Conservation (phyloP, 176 grass and related monocot species). For the Rhynchospora tenuis region DNA sequence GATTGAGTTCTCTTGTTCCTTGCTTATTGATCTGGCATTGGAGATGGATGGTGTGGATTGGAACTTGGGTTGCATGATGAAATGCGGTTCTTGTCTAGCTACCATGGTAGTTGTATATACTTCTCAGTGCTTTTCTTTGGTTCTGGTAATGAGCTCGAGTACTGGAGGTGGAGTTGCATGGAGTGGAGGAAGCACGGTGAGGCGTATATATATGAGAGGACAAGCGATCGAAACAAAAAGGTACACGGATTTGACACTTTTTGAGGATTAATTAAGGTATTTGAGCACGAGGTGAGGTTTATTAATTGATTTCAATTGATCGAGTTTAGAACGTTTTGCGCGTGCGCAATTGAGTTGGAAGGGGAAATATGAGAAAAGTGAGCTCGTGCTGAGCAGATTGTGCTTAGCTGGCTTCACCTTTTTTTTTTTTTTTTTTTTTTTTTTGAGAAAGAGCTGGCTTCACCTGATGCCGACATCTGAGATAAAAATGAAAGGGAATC, state of each 20-base stretch:
- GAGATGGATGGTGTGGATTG: not conserved
- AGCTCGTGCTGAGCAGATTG: conserved; percentile 3
- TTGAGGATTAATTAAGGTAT: not conserved
- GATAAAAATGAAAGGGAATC: not conserved
- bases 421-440: too few relatives aligned
- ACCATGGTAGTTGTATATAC: conserved; percentile 27
- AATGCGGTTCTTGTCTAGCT: conserved; percentile 42
- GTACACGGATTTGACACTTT: not conserved
- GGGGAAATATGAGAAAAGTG: not conserved
- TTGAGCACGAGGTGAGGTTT: not conserved
- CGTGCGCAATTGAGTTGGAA: not conserved
- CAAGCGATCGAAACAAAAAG: not conserved
- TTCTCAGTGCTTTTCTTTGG: not conserved
- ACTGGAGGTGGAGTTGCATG: not conserved
- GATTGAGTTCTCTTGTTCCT: conserved; percentile 65
- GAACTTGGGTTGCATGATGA: conserved; percentile 51
- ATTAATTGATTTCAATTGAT: not conserved
- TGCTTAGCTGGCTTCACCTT: conserved; percentile 2
- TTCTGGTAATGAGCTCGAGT: not conserved
- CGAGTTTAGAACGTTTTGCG: conserved; percentile 6
- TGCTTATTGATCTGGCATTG: not conserved
- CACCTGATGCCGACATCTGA: conserved; percentile 7
- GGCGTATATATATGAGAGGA: conserved; percentile 14
- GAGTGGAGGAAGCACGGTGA: not conserved
- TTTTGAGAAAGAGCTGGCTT: too few relatives aligned